Evolutionary conservation across 495 filamentous ascomycete species (phyloP), one percentile per base, ranked within the genome.

Genomic region (Pyrenopolyporus hunteri): DNA sequence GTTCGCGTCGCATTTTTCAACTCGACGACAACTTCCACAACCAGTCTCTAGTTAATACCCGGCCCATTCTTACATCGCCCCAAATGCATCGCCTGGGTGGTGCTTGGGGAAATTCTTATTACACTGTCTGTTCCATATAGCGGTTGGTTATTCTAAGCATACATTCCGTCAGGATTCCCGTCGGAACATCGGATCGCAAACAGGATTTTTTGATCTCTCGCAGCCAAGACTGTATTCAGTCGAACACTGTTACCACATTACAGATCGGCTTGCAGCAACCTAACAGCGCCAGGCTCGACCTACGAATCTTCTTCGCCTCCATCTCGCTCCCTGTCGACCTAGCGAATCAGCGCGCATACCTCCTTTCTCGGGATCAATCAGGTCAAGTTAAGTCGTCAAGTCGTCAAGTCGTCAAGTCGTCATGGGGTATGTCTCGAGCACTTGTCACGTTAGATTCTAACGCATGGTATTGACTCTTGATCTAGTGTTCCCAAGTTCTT

Each of bases 401-500:
- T 45, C 20, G 43, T 33, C 47, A 39, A 42, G n/a, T 44, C 19
- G n/a, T 44, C 19, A 36, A 33, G 8, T 33, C 32, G 46, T 20
- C 43, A 67, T 67, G 64, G 64, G 64, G 64, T 67, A 51, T 6
- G 64, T 64, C 23, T 51, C 13, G 4, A 9, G 11, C 40, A 52
- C 52, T 43, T 25, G 20, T 36, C 2, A 56, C 13, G 42, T 37
- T 8, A 37, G 5, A 9, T 40, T 29, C 13, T 13, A 8, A 13
- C 32, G 4, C 39, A 32, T 23, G 9, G 3, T 26, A 32, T 35
- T 62, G 26, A 67, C 42, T 60, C 63, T 57, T n/a, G 75, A 54
- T 87, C 84, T 86, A 95, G 94, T 88, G 93, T 98, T 72, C 94
- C 94, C 63, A 98, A 98, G 70, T 98, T 85, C 68, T 83, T 82